These are phyloP conservation scores for Zea luxurians DNA, from an alignment of 176 grass and related monocot genomes.

Conservation along the genomic window DNA sequence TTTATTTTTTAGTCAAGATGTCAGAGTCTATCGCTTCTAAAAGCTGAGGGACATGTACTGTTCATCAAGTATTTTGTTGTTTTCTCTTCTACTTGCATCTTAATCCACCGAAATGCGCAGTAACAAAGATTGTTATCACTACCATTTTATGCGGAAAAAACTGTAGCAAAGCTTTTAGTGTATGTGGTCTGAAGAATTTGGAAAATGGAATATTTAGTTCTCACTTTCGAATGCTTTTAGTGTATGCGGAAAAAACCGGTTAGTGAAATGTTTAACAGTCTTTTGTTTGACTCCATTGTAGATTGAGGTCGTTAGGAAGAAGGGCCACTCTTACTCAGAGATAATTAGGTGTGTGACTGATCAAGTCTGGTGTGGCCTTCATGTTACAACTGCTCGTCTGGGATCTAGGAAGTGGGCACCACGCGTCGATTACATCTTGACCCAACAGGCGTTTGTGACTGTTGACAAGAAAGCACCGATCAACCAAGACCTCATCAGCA, in stretches of 20 bases:
- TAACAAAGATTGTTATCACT: no score
- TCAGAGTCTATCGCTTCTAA: no score
- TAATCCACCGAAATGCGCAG: no score
- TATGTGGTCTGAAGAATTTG: slow-evolving; percentile 21
- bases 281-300: slow-evolving; percentile 20
- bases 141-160: no score
- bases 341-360: slow-evolving; percentile 86
- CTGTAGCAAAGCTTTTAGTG: neutral
- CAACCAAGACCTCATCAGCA: slow-evolving; percentile 91
- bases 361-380: slow-evolving; percentile 88
- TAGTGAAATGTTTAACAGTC: slow-evolving; percentile 6
- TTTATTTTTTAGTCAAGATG: no score
- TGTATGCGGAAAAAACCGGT: no score
- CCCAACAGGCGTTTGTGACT: slow-evolving; percentile 83
- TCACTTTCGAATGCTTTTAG: slow-evolving; percentile 12
- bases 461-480: slow-evolving; percentile 58
- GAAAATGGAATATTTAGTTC: neutral
- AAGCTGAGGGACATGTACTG: no score
- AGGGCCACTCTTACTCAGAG: slow-evolving; percentile 78
- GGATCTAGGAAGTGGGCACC: slow-evolving; percentile 94
- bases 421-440: slow-evolving; percentile 78
- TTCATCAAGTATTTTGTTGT: no score
- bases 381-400: slow-evolving; percentile 91
- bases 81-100: no score
- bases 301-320: slow-evolving; percentile 84